Base-by-base conservation (phyloP, 108 stramenopile species). In the Skeletonema marinoi region DNA sequence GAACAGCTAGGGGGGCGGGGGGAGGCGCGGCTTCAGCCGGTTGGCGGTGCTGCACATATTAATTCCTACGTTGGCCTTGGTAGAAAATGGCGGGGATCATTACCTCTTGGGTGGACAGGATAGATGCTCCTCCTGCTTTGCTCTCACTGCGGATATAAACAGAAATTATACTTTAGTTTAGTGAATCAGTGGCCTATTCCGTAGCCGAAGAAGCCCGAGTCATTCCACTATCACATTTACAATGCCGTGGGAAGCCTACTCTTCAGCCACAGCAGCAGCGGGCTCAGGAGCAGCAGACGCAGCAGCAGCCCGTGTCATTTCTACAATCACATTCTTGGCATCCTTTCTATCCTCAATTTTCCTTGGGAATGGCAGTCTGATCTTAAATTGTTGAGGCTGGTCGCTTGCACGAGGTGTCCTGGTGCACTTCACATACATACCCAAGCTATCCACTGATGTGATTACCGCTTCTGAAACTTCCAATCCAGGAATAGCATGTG, bases 341-440 rank as follows among this genome's bases (percentile, higher is more conserved):
- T 88, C 93, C 65, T 87, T 88, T 29, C 95, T 87, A 12, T 92
- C 88, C 59, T 77, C 65, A 13, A 82, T 85, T 29, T 66, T 78
- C 73, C 87, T 63, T 4, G 90, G 90, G 56, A 96, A 96, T 16
- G 95, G 95, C 21, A 96, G 64, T 29, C 95, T 74, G 21, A 94
- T 78, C 79, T 94, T 96, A 81, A 93, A 94, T 69, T 88, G 85
- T 66, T 92, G 85, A 7, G 91, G 89, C 75, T 85, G 87, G 68
- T 91, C 91, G 48, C 78, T 81, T 10, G 81, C 86, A 19, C 80
- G 87, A 9, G 89, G 87, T 61, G 92, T 89, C 13, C 95, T 78
- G 6, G 90, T 92, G 32, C 92, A 85, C 74, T 89, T 92, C 54
- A 98, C 90, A 70, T 92, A 93, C 95, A 98, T 97, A 30, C 98